Evolutionary conservation across 331 rosid species (phyloP).

Genomic region (Ulmus americana): DNA sequence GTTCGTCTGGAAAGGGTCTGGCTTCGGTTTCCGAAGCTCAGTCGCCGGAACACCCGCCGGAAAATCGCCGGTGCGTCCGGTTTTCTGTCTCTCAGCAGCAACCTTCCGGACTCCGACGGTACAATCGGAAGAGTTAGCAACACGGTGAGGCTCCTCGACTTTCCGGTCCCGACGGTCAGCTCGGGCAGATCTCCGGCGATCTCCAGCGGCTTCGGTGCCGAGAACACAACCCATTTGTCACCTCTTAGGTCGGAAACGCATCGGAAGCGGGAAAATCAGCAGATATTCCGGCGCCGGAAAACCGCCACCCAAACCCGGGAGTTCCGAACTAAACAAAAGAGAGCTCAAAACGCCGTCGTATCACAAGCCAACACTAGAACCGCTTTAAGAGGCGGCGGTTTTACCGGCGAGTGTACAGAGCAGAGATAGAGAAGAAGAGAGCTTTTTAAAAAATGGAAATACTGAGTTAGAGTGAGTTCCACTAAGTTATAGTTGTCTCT

Average conservation of each 20-base stretch:
- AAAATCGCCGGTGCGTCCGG: conserved; percentile 39
- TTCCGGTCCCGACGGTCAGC: conserved; percentile 29
- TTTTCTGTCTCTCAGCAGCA: conserved; percentile 20
- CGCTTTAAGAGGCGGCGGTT: neutral
- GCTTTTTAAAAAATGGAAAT: neutral
- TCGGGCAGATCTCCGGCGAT: conserved; percentile 21
- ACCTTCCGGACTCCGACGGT: conserved; percentile 29
- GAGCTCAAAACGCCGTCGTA: conserved; percentile 5
- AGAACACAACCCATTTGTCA: conserved; percentile 88
- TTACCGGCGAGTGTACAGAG: conserved; percentile 6
- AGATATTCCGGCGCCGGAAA: neutral
- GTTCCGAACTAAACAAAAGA: neutral
- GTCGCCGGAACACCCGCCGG: conserved; percentile 38
- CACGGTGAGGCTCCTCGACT: conserved; percentile 12
- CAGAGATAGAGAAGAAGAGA: neutral
- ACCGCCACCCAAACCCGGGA: neutral
- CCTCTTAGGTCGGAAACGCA: conserved; percentile 30
- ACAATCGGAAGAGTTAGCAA: conserved; percentile 14
- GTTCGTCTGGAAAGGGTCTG: conserved; percentile 34
- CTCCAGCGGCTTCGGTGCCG: conserved; percentile 33
- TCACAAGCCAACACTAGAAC: neutral
- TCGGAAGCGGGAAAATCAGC: neutral
- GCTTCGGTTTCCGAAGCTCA: conserved; percentile 54
- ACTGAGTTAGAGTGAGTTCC: too few relatives aligned
- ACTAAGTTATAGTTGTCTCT: conserved; percentile 6